Base-by-base conservation (phyloP, 495 filamentous ascomycete species). In the Halenospora varia region DNA sequence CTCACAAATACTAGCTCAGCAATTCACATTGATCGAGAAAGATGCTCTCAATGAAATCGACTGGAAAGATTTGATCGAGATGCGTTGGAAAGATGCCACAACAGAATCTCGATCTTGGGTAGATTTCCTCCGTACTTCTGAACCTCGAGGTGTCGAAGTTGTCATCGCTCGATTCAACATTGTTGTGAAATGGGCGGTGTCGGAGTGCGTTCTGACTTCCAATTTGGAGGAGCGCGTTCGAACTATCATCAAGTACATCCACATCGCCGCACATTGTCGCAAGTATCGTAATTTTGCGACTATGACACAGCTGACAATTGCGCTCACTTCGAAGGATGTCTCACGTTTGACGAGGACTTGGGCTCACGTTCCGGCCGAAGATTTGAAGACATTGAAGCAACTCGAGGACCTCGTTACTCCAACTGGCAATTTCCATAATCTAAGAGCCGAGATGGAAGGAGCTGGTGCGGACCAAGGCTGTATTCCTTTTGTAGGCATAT, bases 91-190 rank as follows among this genome's bases (percentile, higher is more conserved):
- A 51, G 80, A 85, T 15, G 78, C 85, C 17, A 76, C 79, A 10
- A 77, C 81, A 26, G 82, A 85, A 61, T 75, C 82, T 19, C 81
- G 81, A 48, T 85, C 88, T 57, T 99, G 95, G 95, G 90, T 96
- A n/a, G 86, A 94, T 48, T 97, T 94, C 66, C 80, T 99, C 11
- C 82, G 83, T 25, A 81, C 84, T n/a, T 82, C 86, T 15, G 85
- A 95, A 57, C 88, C 88, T 22, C 87, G 83, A 35, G 94, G 94
- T 19, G 90, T 97, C 51, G 94, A 97, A 63, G 79, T 99, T n/a
- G 92, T 96, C 19, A 91, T 96, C 62, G 90, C 92, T 18, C 88
- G 95, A 35, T 97, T 97, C 76, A 97, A 97, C 69, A 79, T 99
- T 59, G 89, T 97, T 80, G 92, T 96, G 50, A 97, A 96, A 76